These are phyloP conservation scores for Filobasidium floriforme DNA, from an alignment of 768 basidiomycete species.

Conservation along the genomic window DNA sequence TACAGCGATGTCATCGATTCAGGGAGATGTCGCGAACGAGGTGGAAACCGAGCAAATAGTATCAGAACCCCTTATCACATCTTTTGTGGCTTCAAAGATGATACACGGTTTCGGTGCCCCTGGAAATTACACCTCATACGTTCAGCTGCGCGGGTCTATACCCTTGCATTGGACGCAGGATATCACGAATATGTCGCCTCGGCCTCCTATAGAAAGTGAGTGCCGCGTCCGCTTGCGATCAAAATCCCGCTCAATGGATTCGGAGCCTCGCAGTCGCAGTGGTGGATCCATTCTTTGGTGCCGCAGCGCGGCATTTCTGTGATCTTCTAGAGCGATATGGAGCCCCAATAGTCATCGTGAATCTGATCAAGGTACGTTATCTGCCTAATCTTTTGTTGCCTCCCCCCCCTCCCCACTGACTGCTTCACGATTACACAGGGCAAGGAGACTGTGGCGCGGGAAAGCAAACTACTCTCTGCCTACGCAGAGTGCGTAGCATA, in stretches of 20 bases:
- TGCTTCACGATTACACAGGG: conserved; percentile 24
- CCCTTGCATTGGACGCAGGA: conserved; percentile 97
- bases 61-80: conserved; percentile 40
- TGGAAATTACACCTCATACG: conserved; percentile 81
- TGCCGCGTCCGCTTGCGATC: conserved; percentile 7
- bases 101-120: conserved; percentile 16
- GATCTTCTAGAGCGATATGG: conserved; percentile 84
- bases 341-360: conserved; percentile 77
- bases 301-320: conserved; percentile 88
- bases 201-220: conserved; percentile 92
- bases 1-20: not conserved
- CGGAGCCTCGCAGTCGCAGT: conserved; percentile 60
- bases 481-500: conserved; percentile 87
- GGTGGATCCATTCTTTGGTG: conserved; percentile 88
- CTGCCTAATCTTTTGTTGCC: conserved; percentile 35
- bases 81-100: conserved; percentile 26
- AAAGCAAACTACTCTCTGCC: conserved; percentile 80
- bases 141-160: conserved; percentile 92
- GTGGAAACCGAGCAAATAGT: conserved; percentile 97
- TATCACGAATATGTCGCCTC: conserved; percentile 75
- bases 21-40: conserved; percentile 98
- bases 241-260: no score
- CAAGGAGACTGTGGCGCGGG: conserved; percentile 56
- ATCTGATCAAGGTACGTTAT: conserved; percentile 84
- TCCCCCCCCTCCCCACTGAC: conserved; percentile 6